phyloP scores from a whole-genome alignment of 257 asterid genomes.

The Asclepias syriaca region DNA sequence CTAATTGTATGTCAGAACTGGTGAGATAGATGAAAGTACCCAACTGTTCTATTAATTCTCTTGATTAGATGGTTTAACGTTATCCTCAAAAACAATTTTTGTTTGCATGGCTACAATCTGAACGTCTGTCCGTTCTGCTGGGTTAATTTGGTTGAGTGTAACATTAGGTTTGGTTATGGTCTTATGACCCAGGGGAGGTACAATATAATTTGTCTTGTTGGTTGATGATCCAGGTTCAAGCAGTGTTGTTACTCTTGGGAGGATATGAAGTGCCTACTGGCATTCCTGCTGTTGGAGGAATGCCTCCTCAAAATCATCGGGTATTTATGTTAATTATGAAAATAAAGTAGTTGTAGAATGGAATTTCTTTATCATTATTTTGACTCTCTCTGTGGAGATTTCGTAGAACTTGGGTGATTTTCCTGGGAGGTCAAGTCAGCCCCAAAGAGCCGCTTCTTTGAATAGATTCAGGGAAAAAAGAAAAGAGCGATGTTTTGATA shows the following conservation, averaged over 20 bases:
- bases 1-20: neutral
- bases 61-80: neutral
- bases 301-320: conserved; percentile 65
- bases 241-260: conserved; percentile 80
- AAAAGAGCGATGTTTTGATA: conserved; percentile 90
- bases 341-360: conserved; percentile 8
- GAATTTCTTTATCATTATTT: conserved; percentile 15
- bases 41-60: neutral
- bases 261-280: conserved; percentile 81
- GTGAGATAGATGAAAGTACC: neutral
- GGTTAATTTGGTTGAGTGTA: too few species aligned
- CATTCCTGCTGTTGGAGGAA: conserved; percentile 62
- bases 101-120: neutral
- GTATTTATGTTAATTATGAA: conserved; percentile 26
- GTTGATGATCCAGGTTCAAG: conserved; percentile 63
- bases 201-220: conserved; percentile 4
- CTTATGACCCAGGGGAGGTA: neutral
- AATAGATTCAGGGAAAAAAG: conserved; percentile 91
- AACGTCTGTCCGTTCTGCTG: neutral
- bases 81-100: neutral
- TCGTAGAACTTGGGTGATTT: conserved; percentile 55
- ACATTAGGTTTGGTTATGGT: too few species aligned
- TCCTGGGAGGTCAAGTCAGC: conserved; percentile 75
- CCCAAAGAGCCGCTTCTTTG: conserved; percentile 88
- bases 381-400: conserved; percentile 17